A percentile compares a stretch with the other conserved stretches of the same genome.
Evolutionary conservation across 345 rosid genomes (phyloP).

Genomic region (Salix brachista): DNA sequence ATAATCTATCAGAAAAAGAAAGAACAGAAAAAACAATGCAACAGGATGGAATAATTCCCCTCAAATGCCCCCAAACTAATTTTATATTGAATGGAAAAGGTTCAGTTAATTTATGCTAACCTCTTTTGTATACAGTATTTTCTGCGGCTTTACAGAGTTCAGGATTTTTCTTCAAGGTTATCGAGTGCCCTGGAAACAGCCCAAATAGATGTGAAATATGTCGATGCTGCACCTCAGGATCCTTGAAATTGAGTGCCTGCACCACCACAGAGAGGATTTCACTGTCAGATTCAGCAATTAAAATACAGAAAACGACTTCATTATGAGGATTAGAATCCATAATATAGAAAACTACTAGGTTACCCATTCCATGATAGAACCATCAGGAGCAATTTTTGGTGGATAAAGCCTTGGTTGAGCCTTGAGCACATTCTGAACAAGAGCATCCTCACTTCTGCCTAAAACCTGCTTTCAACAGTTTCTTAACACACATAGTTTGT

Average conservation of each 20-base stretch:
- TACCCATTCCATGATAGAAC: conserved; percentile 97
- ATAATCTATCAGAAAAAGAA: background rate
- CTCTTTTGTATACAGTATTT: conserved; percentile 66
- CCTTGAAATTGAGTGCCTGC: conserved; percentile 74
- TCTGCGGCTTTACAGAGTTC: conserved; percentile 74
- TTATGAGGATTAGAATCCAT: background rate
- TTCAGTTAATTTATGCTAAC: conserved; percentile 29
- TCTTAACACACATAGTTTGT: background rate
- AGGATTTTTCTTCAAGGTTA: conserved; percentile 53
- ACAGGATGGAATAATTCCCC: background rate
- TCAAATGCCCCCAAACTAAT: background rate
- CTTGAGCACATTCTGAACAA: conserved; percentile 48
- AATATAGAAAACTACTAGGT: background rate
- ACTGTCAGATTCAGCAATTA: background rate
- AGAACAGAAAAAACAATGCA: background rate
- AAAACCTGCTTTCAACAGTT: conserved; percentile 43
- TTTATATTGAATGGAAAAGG: background rate
- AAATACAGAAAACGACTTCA: background rate
- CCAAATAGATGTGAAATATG: conserved; percentile 95
- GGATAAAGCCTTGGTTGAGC: conserved; percentile 70
- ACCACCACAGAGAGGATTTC: background rate
- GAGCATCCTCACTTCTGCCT: conserved; percentile 46
- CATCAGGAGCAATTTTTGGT: conserved; percentile 57
- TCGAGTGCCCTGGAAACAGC: conserved; percentile 79
- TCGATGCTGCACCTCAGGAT: conserved; percentile 78